Evolutionary conservation across 768 basidiomycete species (phyloP), one percentile per base, ranked within the genome.

Genomic region (Pilatotrama ljubarskyi): DNA sequence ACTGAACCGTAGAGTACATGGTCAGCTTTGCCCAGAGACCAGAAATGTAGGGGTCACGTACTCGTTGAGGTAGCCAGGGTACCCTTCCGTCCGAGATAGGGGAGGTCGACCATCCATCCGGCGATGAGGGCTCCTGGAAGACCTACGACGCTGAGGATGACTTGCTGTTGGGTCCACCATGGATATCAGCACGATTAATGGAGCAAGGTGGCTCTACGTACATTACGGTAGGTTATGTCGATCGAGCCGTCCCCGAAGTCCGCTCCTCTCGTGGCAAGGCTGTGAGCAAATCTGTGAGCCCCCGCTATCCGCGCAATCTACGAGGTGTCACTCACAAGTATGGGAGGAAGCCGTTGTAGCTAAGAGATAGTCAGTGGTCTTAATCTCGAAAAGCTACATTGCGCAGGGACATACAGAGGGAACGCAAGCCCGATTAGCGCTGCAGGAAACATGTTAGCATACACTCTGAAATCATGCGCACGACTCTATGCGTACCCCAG

Each of bases 381-480:
- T 25, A 35, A 36, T 14, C 38, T 24, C 15, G 4, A 22, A 24
- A 15, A 41, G 18, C 20, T 3, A 22, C 52, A n/a, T 18, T n/a
- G 8, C 52, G 17, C 67, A 47, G 11, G 29, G 5, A 69, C 79
- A 71, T 63, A 86, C 76, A 91, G 72, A 15, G 90, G 88, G 63
- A 86, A 90, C 2, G 89, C 89, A 14, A 91, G 78, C 7, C 90
- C 90, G 59, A 92, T 91, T 42, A 91, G 76, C 1, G 83, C 88
- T 89, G 62, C 10, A 43, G 20, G 7, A 59, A 29, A 42, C 9
- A 3, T 17, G 18, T 14, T 15, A 5, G 29, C 2, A 29, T 20
- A 37, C 4, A 14, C 40, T 40, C 15, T 8, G n/a, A 49, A 7
- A 2, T 25, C 47, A 2, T 29, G 18, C 17, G 20, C 55, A 46